Percentiles rank a stretch among this genome's conserved stretches.
Conservation (phyloP, 2,329 filamentous ascomycete genomes). For the Elsinoe fawcettii region DNA sequence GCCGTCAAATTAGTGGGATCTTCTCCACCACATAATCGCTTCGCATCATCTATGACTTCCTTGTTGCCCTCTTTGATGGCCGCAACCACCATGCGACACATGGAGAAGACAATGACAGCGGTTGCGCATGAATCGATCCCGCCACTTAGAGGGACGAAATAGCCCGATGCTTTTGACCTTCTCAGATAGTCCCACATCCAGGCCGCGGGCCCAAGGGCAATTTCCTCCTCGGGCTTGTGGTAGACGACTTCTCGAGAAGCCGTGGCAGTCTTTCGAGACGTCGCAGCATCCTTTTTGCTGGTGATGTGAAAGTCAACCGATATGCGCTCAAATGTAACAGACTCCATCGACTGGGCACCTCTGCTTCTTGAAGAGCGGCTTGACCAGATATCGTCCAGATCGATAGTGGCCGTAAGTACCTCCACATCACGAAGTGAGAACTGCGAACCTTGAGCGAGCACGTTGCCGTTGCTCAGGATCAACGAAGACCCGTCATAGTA, state of each 20-base stretch:
- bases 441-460: slow-evolving; percentile 58
- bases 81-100: slow-evolving; percentile 48
- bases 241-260: slow-evolving; percentile 43
- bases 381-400: slow-evolving; percentile 60
- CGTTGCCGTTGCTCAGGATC: slow-evolving; percentile 55
- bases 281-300: slow-evolving; percentile 21
- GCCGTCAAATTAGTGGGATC: slow-evolving; percentile 44
- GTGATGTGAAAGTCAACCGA: slow-evolving; percentile 41
- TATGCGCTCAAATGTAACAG: slow-evolving; percentile 40
- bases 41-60: slow-evolving; percentile 49
- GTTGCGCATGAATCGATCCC: slow-evolving; percentile 56
- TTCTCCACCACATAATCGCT: slow-evolving; percentile 45
- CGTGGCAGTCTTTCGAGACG: slow-evolving; percentile 40
- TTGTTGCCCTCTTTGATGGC: slow-evolving; percentile 45
- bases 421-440: slow-evolving; percentile 54
- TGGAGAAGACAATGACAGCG: slow-evolving; percentile 40
- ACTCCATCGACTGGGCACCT: slow-evolving; percentile 49
- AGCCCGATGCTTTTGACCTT: slow-evolving; percentile 46
- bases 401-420: slow-evolving; percentile 49
- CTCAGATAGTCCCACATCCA: slow-evolving; percentile 61
- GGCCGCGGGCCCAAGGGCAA: slow-evolving; percentile 55
- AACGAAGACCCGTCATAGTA: slow-evolving; percentile 57
- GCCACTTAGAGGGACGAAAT: slow-evolving; percentile 50
- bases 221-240: slow-evolving; percentile 59
- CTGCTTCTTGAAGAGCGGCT: slow-evolving; percentile 51